Base-by-base conservation (phyloP, 2,329 filamentous ascomycete genomes). In the Ascochyta clinopodiicola region DNA sequence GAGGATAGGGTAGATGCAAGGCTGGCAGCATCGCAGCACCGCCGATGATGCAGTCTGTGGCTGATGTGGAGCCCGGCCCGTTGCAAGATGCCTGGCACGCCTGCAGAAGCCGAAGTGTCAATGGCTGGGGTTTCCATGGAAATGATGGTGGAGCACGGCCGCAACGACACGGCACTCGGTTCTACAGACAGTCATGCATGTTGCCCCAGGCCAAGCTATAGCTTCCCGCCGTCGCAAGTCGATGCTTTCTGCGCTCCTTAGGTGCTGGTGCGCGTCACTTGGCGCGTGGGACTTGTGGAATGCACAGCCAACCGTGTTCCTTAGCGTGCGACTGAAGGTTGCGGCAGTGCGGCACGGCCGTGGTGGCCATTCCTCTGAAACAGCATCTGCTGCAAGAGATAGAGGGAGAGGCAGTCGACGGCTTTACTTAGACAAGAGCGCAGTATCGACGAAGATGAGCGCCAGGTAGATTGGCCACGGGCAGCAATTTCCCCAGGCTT, bases 31-130 rank as follows among this genome's bases (percentile, higher is more conserved):
- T 48, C 60, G 55, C 44, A 49, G 59, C 48, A 51, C 51, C 47
- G 43, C n/a, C 46, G 37, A 58, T 64, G 59, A 62, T 57, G 58
- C 56, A 56, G 44, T 36, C 36, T 46, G 58, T 47, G 51, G 54
- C 58, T 58, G 57, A 61, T 64, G 52, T 56, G 59, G 61, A 61
- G 60, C 61, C 59, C 65, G 66, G 68, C 61, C 68, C 65, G 66
- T 59, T 59, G 56, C 45, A 47, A 32, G 52, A 60, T 57, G 58
- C 59, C 57, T 60, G 55, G 35, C 24, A 35, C 44, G 51, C 37
- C 52, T 47, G 42, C 32, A 17, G 34, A 46, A 47, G 37, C 52
- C 58, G 54, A 50, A 51, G 56, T 63, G 61, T 64, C 66, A 66
- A 53, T 56, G 38, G 47, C 60, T 56, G 53, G 64, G 59, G 65